Conservation (phyloP, 768 basidiomycete species). For the Phlegmacium glaucopus region DNA sequence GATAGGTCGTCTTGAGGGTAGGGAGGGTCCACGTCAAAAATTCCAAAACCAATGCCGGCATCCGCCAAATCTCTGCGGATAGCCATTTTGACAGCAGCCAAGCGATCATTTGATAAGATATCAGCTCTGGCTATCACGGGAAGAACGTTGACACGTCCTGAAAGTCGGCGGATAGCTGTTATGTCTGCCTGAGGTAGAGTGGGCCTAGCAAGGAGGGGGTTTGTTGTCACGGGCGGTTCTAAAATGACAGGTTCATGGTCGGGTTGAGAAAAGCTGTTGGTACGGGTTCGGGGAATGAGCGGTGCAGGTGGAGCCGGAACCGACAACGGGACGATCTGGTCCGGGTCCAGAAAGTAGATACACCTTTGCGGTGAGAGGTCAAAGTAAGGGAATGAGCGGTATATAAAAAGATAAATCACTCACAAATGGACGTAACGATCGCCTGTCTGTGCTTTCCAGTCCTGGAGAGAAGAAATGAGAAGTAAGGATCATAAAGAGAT, state of each 20-base stretch:
- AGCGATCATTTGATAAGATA: constrained; percentile 76
- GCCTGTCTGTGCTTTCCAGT: constrained; percentile 64
- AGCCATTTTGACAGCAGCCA: constrained; percentile 75
- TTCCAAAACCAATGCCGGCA: constrained; percentile 85
- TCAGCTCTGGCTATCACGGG: constrained; percentile 84
- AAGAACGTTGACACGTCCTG: constrained; percentile 81
- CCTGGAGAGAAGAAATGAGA: constrained; percentile 40
- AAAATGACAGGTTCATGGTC: constrained; percentile 77
- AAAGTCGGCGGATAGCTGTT: constrained; percentile 73
- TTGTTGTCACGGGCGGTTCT: constrained; percentile 73
- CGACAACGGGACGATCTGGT: constrained; percentile 70
- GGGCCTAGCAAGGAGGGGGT: constrained; percentile 64
- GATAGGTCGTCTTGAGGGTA: constrained; percentile 39
- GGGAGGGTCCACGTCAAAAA: constrained; percentile 69
- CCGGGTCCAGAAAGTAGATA: constrained; percentile 86
- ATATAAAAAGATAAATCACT: constrained; percentile 26
- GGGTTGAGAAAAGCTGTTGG: constrained; percentile 67
- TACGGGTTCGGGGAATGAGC: constrained; percentile 63
- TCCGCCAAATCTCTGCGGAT: constrained; percentile 79
- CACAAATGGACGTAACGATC: constrained; percentile 84
- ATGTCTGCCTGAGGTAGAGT: constrained; percentile 72
- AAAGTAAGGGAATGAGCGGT: constrained; percentile 10
- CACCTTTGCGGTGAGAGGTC: constrained; percentile 47
- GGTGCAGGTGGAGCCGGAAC: constrained; percentile 66
- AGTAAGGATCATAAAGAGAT: constrained; percentile 15